These are phyloP conservation scores for Collybia nuda DNA, from an alignment of 768 basidiomycete genomes.

Conservation along the genomic window DNA sequence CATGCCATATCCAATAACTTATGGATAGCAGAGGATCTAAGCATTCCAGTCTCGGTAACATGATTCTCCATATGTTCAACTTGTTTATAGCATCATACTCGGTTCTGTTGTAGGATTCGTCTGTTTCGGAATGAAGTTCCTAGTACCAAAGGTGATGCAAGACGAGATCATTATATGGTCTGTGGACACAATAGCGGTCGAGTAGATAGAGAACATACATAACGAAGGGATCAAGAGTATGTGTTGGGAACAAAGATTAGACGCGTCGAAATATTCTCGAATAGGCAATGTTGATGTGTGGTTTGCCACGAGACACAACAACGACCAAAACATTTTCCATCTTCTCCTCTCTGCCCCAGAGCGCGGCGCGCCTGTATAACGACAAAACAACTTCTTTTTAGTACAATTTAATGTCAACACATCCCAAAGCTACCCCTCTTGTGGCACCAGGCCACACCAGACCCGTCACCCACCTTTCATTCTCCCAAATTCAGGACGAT, in stretches of 20 bases:
- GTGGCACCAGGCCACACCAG: conserved; percentile 86
- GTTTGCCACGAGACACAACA: conserved; percentile 6
- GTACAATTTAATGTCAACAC: conserved; percentile 53
- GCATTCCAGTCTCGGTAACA: too few relatives aligned
- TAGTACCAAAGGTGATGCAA: too few relatives aligned
- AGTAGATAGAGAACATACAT: not conserved
- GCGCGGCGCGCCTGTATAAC: conserved; percentile 60
- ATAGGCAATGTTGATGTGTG: conserved; percentile 16
- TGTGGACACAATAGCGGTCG: too few relatives aligned
- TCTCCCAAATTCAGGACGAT: conserved; percentile 85
- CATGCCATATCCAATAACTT: too few relatives aligned
- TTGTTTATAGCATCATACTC: too few relatives aligned
- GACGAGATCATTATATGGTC: too few relatives aligned
- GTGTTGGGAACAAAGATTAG: too few relatives aligned
- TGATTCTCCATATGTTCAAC: too few relatives aligned
- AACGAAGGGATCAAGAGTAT: too few relatives aligned
- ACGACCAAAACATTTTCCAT: conserved; percentile 8
- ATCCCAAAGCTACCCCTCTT: conserved; percentile 72
- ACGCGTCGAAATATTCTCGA: conserved; percentile 3
- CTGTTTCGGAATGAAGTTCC: too few relatives aligned
- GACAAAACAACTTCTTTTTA: conserved; percentile 24
- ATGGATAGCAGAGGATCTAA: too few relatives aligned
- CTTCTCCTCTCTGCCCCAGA: conserved; percentile 21
- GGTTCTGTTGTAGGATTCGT: too few relatives aligned
- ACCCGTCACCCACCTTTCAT: conserved; percentile 92